Base-by-base conservation (phyloP, 768 basidiomycete genomes). In the Leccinum longicurvipes region DNA sequence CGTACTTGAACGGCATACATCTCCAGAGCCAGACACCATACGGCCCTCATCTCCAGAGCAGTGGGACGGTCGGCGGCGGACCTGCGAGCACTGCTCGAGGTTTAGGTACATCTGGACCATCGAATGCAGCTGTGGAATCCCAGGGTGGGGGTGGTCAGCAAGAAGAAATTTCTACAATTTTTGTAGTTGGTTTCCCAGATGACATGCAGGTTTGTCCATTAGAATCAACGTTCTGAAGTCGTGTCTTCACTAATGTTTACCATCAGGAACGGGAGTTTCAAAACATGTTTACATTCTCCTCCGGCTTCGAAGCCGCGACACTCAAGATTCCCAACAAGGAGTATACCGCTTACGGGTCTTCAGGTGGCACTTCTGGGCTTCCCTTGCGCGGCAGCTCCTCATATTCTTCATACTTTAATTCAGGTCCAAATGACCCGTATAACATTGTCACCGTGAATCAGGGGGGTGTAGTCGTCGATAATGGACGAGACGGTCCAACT, bases 121-220 rank as follows among this genome's bases (percentile, higher is more conserved):
- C 67, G 52, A 77, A 62, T 61, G 36, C 44, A 5, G 21, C 36
- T 19, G 31, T 48, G 4, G 70, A 71, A 36, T 41, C 63, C 0
- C 70, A 68, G 27, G 47, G 53, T 32, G 69, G 65, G 11, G 57
- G 50, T 45, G 63, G 63, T 45, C 67, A 74, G 36, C 83, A 84
- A 55, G 95, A 97, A 71, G 93, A 96, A 65, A 97, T 97, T 47
- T 94, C 90, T 11, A 97, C 94, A 6, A 95, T 97, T 60, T 99
- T 99, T 60, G 95, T 99, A 3, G 96, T 98, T 25, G 97, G 97
- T 0, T 99, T 99, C 70, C 97, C 97, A 4, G 97, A 99, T 55
- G 97, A 99, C 66, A 98, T 98, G 91, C 87, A 89, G 82, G 94
- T 92, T 64, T 60, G 87, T 80, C 47, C 39, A 52, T 59, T 10